These are phyloP conservation scores for Wallacemonas sp. DNA, from an alignment of 208 protist species.

Conservation along the genomic window DNA sequence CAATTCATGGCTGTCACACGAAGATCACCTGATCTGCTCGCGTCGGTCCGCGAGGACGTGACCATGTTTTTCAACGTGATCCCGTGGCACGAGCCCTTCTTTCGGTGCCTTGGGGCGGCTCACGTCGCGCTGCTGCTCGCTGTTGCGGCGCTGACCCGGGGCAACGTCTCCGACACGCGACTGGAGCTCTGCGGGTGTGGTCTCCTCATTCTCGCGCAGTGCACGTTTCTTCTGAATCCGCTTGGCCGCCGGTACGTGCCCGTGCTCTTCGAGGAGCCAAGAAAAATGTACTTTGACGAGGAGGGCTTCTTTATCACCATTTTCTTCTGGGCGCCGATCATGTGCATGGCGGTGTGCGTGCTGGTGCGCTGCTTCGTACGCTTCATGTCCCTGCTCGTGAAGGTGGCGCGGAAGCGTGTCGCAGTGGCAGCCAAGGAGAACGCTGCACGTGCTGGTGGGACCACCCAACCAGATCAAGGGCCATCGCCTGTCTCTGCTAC, in stretches of 20 bases:
- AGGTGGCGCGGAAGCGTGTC: slow-evolving; percentile 18
- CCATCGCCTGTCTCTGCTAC: too few species aligned
- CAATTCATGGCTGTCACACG: slow-evolving; percentile 25
- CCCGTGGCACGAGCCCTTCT: slow-evolving; percentile 80
- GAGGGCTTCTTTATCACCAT: slow-evolving; percentile 59
- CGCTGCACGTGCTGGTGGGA: too few species aligned
- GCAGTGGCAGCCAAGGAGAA: background rate
- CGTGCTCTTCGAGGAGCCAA: slow-evolving; percentile 41
- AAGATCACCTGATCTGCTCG: slow-evolving; percentile 15
- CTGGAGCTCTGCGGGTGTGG: background rate
- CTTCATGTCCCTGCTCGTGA: slow-evolving; percentile 17
- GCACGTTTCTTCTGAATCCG: slow-evolving; percentile 37
- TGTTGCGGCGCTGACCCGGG: slow-evolving; percentile 22
- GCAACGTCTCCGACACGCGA: background rate
- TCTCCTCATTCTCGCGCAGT: slow-evolving; percentile 37
- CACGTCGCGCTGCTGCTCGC: slow-evolving; percentile 39
- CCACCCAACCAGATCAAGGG: too few species aligned
- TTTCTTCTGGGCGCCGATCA: slow-evolving; percentile 59
- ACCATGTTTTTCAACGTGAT: slow-evolving; percentile 42
- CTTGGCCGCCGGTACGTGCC: slow-evolving; percentile 29
- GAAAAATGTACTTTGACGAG: slow-evolving; percentile 80
- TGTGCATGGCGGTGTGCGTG: slow-evolving; percentile 29
- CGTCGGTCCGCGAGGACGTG: slow-evolving; percentile 15
- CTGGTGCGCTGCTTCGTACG: background rate
- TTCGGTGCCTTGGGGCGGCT: slow-evolving; percentile 55